A percentile compares a stretch with the other conserved stretches of the same genome.
Conservation (phyloP, 352 stramenopile species). For the Phytophthora pluvialis region DNA sequence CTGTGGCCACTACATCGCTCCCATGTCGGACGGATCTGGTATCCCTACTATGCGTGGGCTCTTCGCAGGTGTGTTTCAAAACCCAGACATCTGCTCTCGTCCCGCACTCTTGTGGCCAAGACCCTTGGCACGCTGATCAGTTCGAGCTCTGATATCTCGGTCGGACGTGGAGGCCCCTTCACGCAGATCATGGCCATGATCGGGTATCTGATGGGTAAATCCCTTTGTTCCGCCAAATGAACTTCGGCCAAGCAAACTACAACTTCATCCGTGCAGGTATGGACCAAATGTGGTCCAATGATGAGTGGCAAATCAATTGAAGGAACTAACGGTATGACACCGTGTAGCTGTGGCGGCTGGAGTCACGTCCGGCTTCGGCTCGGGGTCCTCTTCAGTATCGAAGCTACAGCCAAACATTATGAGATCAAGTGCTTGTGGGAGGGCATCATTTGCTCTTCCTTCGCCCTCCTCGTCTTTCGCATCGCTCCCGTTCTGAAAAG, state of each 20-base stretch:
- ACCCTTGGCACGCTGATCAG: slow-evolving; percentile 73
- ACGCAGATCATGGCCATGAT: slow-evolving; percentile 83
- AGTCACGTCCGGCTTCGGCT: slow-evolving; percentile 84
- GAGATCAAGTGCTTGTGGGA: slow-evolving; percentile 89
- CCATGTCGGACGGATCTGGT: slow-evolving; percentile 73
- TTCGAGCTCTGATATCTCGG: slow-evolving; percentile 73
- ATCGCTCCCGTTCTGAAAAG: slow-evolving; percentile 76
- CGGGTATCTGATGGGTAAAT: slow-evolving; percentile 72
- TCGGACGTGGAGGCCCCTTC: slow-evolving; percentile 75
- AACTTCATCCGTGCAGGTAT: slow-evolving; percentile 74
- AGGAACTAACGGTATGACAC: not conserved
- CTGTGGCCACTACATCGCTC: slow-evolving; percentile 63
- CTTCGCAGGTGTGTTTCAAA: slow-evolving; percentile 83
- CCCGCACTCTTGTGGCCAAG: slow-evolving; percentile 71
- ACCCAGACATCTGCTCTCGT: slow-evolving; percentile 68
- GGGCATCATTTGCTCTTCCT: slow-evolving; percentile 81
- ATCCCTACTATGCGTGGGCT: slow-evolving; percentile 83
- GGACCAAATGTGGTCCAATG: no score
- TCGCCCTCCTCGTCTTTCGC: slow-evolving; percentile 81
- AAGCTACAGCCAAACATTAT: slow-evolving; percentile 85
- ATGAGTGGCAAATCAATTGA: not conserved
- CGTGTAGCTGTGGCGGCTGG: slow-evolving; percentile 68
- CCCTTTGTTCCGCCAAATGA: slow-evolving; percentile 66
- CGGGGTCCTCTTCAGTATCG: slow-evolving; percentile 85
- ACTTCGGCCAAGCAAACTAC: slow-evolving; percentile 81